Conservation (phyloP, 2,329 filamentous ascomycete species). For the Coniella vitis region DNA sequence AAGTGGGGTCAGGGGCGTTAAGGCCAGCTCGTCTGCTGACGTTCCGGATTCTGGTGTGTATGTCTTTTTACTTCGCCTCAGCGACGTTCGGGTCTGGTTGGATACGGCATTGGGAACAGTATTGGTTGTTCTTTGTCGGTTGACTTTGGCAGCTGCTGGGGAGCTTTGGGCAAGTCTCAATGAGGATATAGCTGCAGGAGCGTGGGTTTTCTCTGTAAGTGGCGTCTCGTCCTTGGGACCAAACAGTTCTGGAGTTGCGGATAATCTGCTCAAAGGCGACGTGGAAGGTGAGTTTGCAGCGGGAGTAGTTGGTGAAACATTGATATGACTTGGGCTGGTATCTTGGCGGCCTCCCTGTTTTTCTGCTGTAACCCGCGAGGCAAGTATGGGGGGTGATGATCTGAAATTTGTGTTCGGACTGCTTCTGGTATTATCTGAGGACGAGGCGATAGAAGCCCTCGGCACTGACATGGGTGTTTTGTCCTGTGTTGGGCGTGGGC, state of each 20-base stretch:
- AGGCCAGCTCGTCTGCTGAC: slow-evolving; percentile 43
- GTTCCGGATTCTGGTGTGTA: slow-evolving; percentile 26
- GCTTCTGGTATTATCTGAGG: background rate
- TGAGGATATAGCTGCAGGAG: slow-evolving; percentile 2
- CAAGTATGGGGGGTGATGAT: slow-evolving; percentile 7
- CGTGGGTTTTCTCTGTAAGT: slow-evolving; percentile 27
- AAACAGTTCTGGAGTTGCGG: slow-evolving; percentile 32
- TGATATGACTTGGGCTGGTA: background rate
- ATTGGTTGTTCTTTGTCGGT: slow-evolving; percentile 21
- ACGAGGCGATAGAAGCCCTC: background rate
- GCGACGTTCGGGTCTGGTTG: slow-evolving; percentile 22
- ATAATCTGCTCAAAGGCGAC: slow-evolving; percentile 35
- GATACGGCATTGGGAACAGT: slow-evolving; percentile 22
- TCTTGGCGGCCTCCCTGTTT: slow-evolving; percentile 1
- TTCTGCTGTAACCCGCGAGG: slow-evolving; percentile 4
- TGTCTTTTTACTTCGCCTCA: slow-evolving; percentile 21
- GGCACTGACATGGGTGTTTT: background rate
- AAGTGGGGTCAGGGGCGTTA: slow-evolving; percentile 30
- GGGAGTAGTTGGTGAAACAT: slow-evolving; percentile 2
- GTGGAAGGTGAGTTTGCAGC: slow-evolving; percentile 19
- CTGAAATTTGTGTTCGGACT: background rate
- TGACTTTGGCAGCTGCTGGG: slow-evolving; percentile 25
- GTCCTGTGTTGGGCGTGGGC: background rate
- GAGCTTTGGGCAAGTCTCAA: slow-evolving; percentile 22
- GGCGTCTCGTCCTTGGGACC: slow-evolving; percentile 31